phyloP scores from a whole-genome alignment of 495 filamentous ascomycete species.

The Durotheca rogersii region DNA sequence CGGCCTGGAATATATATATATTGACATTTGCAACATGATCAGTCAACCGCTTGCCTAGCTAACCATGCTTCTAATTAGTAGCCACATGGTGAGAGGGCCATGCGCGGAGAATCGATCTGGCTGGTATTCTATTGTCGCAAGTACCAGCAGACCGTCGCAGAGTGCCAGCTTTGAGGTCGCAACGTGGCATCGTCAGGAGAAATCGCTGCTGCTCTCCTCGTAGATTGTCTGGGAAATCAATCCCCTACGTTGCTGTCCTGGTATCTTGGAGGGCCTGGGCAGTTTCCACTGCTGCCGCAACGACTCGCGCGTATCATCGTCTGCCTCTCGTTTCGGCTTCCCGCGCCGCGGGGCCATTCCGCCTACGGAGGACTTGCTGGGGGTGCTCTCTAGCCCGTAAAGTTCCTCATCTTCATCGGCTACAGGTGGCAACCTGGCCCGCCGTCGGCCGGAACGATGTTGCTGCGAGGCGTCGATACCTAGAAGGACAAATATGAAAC shows the following conservation, averaged over 20 bases:
- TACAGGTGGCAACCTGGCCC: slow-evolving; percentile 6
- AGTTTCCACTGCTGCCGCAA: slow-evolving; percentile 32
- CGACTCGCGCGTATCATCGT: slow-evolving; percentile 15
- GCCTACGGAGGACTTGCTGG: slow-evolving; percentile 6
- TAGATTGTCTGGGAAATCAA: slow-evolving; percentile 61
- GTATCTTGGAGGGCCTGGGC: slow-evolving; percentile 31
- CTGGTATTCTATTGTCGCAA: too few species aligned
- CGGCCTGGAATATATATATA: background rate
- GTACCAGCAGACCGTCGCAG: too few species aligned
- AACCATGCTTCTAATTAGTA: too few species aligned
- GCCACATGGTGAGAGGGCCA: too few species aligned
- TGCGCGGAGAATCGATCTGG: too few species aligned
- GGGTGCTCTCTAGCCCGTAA: slow-evolving; percentile 20
- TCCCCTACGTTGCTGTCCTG: slow-evolving; percentile 37
- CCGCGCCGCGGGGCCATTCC: slow-evolving; percentile 1
- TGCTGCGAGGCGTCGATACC: slow-evolving; percentile 34
- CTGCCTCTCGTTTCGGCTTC: slow-evolving; percentile 4
- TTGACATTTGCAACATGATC: background rate
- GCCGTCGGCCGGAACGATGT: slow-evolving; percentile 8
- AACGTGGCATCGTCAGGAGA: slow-evolving; percentile 6
- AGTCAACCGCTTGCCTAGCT: too few species aligned
- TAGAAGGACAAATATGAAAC: slow-evolving; percentile 43
- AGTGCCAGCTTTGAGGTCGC: background rate
- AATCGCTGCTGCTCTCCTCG: slow-evolving; percentile 60
- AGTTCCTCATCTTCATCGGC: slow-evolving; percentile 40